phyloP scores from a whole-genome alignment of 2,329 filamentous ascomycete species.

The Lachnellula cervina region DNA sequence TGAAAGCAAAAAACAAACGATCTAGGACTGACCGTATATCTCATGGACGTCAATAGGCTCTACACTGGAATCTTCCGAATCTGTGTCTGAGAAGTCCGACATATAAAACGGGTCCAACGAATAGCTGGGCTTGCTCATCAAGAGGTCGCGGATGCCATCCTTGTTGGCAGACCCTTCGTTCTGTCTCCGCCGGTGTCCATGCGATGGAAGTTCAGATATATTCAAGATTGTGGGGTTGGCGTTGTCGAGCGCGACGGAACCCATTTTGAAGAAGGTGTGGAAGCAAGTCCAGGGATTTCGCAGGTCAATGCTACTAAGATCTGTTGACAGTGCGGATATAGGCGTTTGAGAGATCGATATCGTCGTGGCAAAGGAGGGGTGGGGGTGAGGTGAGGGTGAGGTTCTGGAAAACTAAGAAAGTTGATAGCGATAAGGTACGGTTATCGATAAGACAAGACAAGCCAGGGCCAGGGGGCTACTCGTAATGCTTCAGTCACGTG shows the following conservation, averaged over 20 bases:
- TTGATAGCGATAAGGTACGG: too few species aligned
- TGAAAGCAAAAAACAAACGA: background rate
- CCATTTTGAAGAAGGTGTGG: constrained; percentile 7
- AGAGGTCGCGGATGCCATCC: constrained; percentile 24
- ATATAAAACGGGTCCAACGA: constrained; percentile 32
- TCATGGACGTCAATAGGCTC: constrained; percentile 96
- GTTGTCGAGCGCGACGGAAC: constrained; percentile 50
- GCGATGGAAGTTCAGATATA: constrained; percentile 80
- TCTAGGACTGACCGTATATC: constrained; percentile 67
- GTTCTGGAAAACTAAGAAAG: too few species aligned
- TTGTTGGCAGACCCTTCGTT: constrained; percentile 37
- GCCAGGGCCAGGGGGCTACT: too few species aligned
- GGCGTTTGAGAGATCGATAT: background rate
- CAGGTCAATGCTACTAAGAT: background rate
- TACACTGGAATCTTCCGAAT: constrained; percentile 52
- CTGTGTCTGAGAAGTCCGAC: constrained; percentile 30
- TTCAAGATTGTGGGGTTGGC: constrained; percentile 92
- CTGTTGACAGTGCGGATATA: background rate
- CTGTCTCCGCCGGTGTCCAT: constrained; percentile 51
- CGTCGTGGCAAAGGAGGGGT: too few species aligned
- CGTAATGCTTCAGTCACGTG: background rate
- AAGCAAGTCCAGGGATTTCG: background rate
- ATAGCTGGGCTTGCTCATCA: constrained; percentile 27
- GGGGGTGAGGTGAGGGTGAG: too few species aligned
- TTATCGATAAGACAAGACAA: background rate